Conservation (phyloP, 371 early-diverging fungal genomes). For the Choanephora cucurbitarum region DNA sequence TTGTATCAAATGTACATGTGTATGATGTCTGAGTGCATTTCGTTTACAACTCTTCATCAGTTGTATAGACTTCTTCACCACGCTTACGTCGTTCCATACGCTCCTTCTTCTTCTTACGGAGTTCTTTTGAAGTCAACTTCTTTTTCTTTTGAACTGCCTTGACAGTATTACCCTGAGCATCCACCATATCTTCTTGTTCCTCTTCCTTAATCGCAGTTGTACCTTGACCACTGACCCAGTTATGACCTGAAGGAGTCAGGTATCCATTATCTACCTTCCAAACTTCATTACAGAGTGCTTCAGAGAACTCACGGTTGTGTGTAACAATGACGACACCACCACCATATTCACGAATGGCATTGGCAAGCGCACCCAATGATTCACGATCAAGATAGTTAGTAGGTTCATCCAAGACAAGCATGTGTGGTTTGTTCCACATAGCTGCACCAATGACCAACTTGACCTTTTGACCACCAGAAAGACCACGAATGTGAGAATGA, state of each 20-base stretch:
- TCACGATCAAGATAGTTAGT: conserved; percentile 84
- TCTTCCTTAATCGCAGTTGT: conserved; percentile 39
- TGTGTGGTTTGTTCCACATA: conserved; percentile 85
- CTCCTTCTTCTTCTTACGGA: conserved; percentile 58
- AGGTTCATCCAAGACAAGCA: conserved; percentile 89
- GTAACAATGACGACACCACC: conserved; percentile 79
- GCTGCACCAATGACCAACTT: conserved; percentile 85
- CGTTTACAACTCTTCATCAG: conserved; percentile 43
- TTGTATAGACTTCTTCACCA: conserved; percentile 52
- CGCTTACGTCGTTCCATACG: conserved; percentile 56
- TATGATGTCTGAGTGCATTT: too few relatives aligned
- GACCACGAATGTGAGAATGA: conserved; percentile 82
- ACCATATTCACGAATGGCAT: conserved; percentile 67
- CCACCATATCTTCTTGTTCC: conserved; percentile 43
- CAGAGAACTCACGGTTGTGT: conserved; percentile 75
- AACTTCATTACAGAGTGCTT: conserved; percentile 68
- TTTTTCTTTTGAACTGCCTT: conserved; percentile 52
- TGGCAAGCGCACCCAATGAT: conserved; percentile 71
- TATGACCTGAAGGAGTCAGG: conserved; percentile 52
- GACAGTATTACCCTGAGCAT: conserved; percentile 51
- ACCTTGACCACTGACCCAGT: conserved; percentile 54
- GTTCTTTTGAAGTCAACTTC: conserved; percentile 50
- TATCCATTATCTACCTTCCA: conserved; percentile 75
- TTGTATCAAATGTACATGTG: too few relatives aligned
- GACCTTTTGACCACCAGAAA: conserved; percentile 93